Evolutionary conservation across 2,329 filamentous ascomycete genomes (phyloP), one percentile per base, ranked within the genome.

Genomic region (Mycocentrospora acerina): DNA sequence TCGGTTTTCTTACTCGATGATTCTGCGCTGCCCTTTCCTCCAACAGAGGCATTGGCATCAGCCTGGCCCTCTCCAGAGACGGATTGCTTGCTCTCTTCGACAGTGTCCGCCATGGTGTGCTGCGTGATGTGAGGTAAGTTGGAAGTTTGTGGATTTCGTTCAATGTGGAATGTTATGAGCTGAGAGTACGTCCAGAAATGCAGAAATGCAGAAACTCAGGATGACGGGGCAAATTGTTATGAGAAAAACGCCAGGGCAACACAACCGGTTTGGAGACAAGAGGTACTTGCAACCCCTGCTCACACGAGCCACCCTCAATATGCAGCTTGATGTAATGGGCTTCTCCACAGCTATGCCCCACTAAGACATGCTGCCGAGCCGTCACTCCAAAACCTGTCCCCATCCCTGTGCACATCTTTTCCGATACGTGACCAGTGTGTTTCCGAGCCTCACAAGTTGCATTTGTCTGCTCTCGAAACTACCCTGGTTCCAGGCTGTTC

Each of bases 1-100:
- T 69, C 66, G 52, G 57, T 67, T 67, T 68, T 70, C 67, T 70
- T 66, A 67, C 64, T 67, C 58, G 61, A 62, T 60, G 58, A 65
- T 57, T 66, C 62, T 33, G 61, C 62, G 42, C 45, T 63, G 42
- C 60, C 64, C 46, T 60, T 64, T 50, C 48, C 64, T 49, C 64
- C 63, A 31, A 64, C 29, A 15, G 60, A 64, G 33, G 63, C 64
- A 45, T 58, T 60, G 52, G 57, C 62, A 47, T 66, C 55, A 32
- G 64, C 64, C 49, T 66, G 55, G 46, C 64, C 64, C 55, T 67
- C 60, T 57, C 62, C 64, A 27, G 58, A 42, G 35, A 65, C 30
- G 37, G 64, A 66, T 32, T 61, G 51, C 59, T 66, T 66, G 44
- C 48, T 62, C 47, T 67, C 64, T 41, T 66, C 64, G 42, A 59